Evolutionary conservation across 352 stramenopile species (phyloP), one percentile per base, ranked within the genome.

Genomic region (Globisporangium recalcitrans): DNA sequence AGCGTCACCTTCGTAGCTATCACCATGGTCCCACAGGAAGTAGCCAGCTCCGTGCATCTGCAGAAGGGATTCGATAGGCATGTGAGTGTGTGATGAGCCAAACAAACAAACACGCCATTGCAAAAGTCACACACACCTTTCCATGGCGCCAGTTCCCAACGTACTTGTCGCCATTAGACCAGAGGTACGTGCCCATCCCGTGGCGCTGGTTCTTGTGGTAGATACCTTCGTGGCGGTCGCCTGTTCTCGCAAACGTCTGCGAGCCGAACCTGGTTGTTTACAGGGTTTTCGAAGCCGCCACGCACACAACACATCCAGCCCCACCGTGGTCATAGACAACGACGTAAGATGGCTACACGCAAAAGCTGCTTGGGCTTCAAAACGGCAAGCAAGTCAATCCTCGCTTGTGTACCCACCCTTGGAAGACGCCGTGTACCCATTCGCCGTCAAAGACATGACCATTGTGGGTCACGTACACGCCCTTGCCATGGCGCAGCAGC

Each of bases 101-200:
- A 3, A 21, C 19, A 53, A 5, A 53, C 4, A n/a, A n/a, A 54
- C 3, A 14, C 4, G 24, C 7, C 21, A 65, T 16, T 38, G 32
- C 42, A 26, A 3, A 46, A 19, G 10, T 11, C 19, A 21, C n/a
- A 64, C 8, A 16, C 61, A 90, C 85, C 75, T 90, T 90, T 51
- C 85, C 85, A 19, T 86, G 73, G 44, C 82, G 79, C 73, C 85
- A 96, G 65, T 93, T 79, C 8, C 88, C 88, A 16, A 94, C 76
- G 65, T 94, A 96, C 64, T 93, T 95, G 72, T 96, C 88, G 1
- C 88, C 88, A 63, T 96, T 96, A 2, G 84, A 70, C 88, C 88
- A 96, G 46, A 95, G 69, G 53, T 93, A 96, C 47, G 85, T 94
- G 19, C 86, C 86, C 55, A 77, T 78, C 22, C 88, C 88, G 61